These are phyloP conservation scores for Eutrema salsugineum DNA, from an alignment of 441 rosid species.

Conservation along the genomic window DNA sequence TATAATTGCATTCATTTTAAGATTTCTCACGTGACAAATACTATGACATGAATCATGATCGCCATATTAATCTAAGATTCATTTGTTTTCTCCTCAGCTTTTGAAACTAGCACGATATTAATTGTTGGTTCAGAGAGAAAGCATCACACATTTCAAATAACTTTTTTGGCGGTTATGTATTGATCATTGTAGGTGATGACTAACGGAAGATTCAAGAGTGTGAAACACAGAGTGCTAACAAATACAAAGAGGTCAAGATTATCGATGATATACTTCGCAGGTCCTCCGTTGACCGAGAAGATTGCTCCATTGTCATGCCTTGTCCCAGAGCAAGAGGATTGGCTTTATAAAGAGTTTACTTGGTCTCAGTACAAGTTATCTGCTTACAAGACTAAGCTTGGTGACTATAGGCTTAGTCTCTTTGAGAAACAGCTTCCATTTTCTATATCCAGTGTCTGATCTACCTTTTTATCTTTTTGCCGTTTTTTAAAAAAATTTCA, in stretches of 20 bases:
- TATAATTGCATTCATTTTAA: too few relatives aligned
- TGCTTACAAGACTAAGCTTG: constrained; percentile 55
- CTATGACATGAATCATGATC: neutral
- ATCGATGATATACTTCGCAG: constrained; percentile 67
- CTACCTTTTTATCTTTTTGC: neutral
- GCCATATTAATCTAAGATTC: neutral
- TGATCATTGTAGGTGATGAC: constrained; percentile 46
- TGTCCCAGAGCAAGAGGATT: constrained; percentile 39
- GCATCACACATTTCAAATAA: neutral
- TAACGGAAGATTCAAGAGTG: constrained; percentile 57
- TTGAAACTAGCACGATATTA: neutral
- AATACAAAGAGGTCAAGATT: constrained; percentile 39
- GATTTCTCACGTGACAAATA: neutral
- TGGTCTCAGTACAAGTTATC: constrained; percentile 53
- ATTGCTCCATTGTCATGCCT: constrained; percentile 43
- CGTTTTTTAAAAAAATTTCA: neutral
- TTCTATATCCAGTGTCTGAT: neutral
- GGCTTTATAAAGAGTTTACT: constrained; percentile 52
- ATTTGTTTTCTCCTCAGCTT: neutral
- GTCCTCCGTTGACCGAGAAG: constrained; percentile 49
- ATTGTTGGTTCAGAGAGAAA: neutral
- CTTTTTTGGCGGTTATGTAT: neutral
- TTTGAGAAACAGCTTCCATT: constrained; percentile 45
- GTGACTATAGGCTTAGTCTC: constrained; percentile 49
- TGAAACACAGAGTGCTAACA: constrained; percentile 56